phyloP scores from a whole-genome alignment of 352 stramenopile genomes.

The Phytopythium kandeliae region DNA sequence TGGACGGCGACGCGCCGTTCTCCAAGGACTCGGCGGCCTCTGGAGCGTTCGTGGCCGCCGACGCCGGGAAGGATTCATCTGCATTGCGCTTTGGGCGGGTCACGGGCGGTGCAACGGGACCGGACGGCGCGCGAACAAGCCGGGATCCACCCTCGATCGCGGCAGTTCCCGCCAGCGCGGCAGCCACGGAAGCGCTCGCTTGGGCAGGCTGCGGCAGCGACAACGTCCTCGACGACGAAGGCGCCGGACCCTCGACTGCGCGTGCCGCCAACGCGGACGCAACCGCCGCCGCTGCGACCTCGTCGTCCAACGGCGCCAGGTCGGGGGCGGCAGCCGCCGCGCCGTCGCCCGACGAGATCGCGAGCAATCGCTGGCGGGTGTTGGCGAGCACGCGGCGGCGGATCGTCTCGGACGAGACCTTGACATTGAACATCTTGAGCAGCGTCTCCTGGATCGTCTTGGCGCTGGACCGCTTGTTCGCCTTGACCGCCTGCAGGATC shows the following conservation, averaged over 20 bases:
- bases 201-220: background rate
- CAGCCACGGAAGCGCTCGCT: background rate
- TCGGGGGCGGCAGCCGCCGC: background rate
- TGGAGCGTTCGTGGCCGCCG: background rate
- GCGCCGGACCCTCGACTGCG: background rate
- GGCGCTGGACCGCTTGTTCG: conserved; percentile 44
- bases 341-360: background rate
- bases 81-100: too few relatives aligned
- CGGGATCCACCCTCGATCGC: too few relatives aligned
- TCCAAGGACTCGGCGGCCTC: too few relatives aligned
- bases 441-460: conserved; percentile 64
- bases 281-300: background rate
- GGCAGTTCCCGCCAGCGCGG: too few relatives aligned
- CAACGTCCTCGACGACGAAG: background rate
- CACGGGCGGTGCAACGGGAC: too few relatives aligned
- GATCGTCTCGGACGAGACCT: conserved; percentile 57
- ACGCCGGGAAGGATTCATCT: too few relatives aligned
- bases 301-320: background rate
- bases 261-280: background rate
- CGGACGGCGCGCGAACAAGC: too few relatives aligned
- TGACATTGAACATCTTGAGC: conserved; percentile 42
- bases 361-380: conserved; percentile 27
- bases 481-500: conserved; percentile 53
- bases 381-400: conserved; percentile 50
- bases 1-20: background rate